phyloP scores from a whole-genome alignment of 352 stramenopile species.

The Phytophthora macrochlamydospora region DNA sequence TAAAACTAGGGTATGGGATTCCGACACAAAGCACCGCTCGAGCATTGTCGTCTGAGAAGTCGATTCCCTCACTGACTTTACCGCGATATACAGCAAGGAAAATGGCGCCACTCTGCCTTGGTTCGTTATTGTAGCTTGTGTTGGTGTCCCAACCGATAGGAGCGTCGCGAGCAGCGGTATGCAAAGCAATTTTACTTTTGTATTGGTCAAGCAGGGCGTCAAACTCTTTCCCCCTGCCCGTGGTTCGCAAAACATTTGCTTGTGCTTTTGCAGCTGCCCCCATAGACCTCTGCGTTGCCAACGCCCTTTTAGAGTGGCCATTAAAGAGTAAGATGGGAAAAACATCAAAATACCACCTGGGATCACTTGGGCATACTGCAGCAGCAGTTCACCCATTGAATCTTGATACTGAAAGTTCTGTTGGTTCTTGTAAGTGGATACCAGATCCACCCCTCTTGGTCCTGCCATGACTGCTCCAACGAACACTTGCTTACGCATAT shows the following conservation, averaged over 20 bases:
- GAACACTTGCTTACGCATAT: slow-evolving; percentile 84
- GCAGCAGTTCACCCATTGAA: slow-evolving; percentile 66
- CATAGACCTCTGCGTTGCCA: slow-evolving; percentile 69
- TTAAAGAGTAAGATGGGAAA: slow-evolving; percentile 80
- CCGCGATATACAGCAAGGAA: slow-evolving; percentile 98
- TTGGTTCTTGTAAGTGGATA: slow-evolving; percentile 79
- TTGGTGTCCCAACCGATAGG: slow-evolving; percentile 23
- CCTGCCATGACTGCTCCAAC: slow-evolving; percentile 69
- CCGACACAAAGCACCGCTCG: slow-evolving; percentile 96
- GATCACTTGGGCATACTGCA: slow-evolving; percentile 63
- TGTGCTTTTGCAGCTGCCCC: slow-evolving; percentile 52
- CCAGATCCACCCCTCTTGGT: slow-evolving; percentile 62
- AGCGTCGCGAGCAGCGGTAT: slow-evolving; percentile 12
- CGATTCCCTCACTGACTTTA: slow-evolving; percentile 98
- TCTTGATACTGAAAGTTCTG: slow-evolving; percentile 84
- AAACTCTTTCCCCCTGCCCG: slow-evolving; percentile 79
- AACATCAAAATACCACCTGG: slow-evolving; percentile 85
- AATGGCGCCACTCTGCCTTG: slow-evolving; percentile 79
- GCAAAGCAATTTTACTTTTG: slow-evolving; percentile 50
- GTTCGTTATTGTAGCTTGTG: slow-evolving; percentile 1
- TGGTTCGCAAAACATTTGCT: slow-evolving; percentile 70
- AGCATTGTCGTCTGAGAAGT: slow-evolving; percentile 97
- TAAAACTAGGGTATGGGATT: slow-evolving; percentile 96
- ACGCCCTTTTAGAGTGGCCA: slow-evolving; percentile 59
- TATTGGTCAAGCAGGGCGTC: slow-evolving; percentile 74